phyloP scores from a whole-genome alignment of 2,329 filamentous ascomycete species.

The Tolypocladium tundrense region DNA sequence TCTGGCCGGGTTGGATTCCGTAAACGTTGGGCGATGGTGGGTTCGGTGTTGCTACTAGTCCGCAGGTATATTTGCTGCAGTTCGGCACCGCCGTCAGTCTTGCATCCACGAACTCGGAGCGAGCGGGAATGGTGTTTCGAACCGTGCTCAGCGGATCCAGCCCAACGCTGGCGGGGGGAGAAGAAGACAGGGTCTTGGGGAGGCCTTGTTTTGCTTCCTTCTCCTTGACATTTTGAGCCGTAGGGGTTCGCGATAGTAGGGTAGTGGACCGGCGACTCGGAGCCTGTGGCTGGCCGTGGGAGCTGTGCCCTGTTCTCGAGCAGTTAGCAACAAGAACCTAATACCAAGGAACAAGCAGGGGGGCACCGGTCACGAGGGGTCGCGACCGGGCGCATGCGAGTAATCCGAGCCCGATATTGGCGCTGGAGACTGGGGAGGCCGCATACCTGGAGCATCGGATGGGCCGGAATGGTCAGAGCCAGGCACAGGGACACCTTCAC shows the following conservation, averaged over 20 bases:
- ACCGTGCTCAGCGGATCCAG: constrained; percentile 29
- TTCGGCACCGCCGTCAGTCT: not conserved
- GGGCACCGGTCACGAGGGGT: not conserved
- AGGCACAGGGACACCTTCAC: constrained; percentile 13
- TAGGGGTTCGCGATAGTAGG: constrained; percentile 46
- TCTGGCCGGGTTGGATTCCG: constrained; percentile 43
- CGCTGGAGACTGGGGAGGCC: not conserved
- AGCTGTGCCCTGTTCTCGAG: not conserved
- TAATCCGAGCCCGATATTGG: not conserved
- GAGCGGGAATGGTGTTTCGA: constrained; percentile 5
- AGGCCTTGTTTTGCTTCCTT: constrained; percentile 15
- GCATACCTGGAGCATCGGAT: constrained; percentile 21
- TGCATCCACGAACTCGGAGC: not conserved
- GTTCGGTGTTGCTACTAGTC: constrained; percentile 24
- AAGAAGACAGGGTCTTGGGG: constrained; percentile 14
- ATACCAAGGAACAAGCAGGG: not conserved
- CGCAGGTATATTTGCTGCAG: constrained; percentile 28
- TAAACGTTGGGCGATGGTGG: constrained; percentile 44
- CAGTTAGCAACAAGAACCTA: not conserved
- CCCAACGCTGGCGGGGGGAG: constrained; percentile 14
- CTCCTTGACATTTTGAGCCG: constrained; percentile 34
- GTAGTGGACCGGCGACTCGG: constrained; percentile 9
- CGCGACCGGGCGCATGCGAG: not conserved
- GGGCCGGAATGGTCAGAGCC: constrained; percentile 13
- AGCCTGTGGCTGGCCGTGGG: constrained; percentile 3